Conservation (phyloP, 176 grass and related monocot genomes). For the Oryza longistaminata region DNA sequence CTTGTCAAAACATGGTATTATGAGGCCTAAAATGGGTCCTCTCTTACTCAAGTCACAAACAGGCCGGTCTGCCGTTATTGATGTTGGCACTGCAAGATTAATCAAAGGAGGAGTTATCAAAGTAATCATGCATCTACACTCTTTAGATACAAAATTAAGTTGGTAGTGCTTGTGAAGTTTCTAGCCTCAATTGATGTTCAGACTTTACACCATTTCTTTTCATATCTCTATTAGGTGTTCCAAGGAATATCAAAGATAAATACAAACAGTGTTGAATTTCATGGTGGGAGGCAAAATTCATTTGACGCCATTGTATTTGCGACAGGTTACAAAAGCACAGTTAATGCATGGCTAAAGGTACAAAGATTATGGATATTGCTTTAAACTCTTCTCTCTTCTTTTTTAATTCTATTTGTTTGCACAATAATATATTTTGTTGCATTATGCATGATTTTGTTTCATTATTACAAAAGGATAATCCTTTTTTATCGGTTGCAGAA, state of each 20-base stretch:
- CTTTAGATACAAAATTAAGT: neutral
- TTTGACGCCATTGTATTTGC: conserved; percentile 51
- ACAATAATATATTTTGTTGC: too few relatives aligned
- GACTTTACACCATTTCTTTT: neutral
- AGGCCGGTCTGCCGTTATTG: conserved; percentile 20
- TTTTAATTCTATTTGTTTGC: neutral
- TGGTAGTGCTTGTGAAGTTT: neutral
- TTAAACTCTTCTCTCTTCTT: too few relatives aligned
- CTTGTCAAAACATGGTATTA: conserved; percentile 49
- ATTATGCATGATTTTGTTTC: neutral
- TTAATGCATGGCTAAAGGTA: conserved; percentile 52
- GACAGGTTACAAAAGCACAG: conserved; percentile 50
- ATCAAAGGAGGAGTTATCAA: conserved; percentile 40
- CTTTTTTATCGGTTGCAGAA: neutral
- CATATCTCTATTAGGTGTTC: neutral
- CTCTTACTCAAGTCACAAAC: conserved; percentile 22
- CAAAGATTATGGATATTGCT: neutral
- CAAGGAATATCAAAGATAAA: neutral
- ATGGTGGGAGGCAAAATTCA: neutral
- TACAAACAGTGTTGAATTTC: neutral
- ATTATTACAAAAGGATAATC: neutral
- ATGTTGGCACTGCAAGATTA: conserved; percentile 39
- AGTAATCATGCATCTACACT: neutral
- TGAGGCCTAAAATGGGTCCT: conserved; percentile 29
- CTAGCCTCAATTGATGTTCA: neutral